These are phyloP conservation scores for Jackrogersella multiformis DNA, from an alignment of 495 filamentous ascomycete genomes.

Conservation along the genomic window DNA sequence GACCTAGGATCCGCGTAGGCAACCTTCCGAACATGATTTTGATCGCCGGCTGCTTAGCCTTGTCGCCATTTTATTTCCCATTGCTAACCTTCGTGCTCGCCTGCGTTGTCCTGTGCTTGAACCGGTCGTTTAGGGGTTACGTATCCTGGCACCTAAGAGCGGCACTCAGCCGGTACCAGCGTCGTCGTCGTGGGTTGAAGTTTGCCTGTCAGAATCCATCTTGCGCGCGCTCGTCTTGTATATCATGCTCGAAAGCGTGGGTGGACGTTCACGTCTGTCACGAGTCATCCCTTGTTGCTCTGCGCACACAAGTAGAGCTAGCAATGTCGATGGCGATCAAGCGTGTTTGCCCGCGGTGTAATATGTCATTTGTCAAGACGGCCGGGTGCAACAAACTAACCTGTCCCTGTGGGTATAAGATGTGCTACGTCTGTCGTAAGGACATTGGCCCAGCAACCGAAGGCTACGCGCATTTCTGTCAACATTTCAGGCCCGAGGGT, in stretches of 20 bases:
- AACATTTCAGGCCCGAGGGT: conserved; percentile 86
- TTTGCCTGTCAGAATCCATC: conserved; percentile 75
- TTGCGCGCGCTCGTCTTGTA: conserved; percentile 77
- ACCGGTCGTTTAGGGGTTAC: conserved; percentile 36
- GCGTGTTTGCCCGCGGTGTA: conserved; percentile 90
- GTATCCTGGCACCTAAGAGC: conserved; percentile 48
- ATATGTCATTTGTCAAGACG: conserved; percentile 88
- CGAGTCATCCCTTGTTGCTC: conserved; percentile 82
- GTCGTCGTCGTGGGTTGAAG: conserved; percentile 70
- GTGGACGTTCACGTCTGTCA: conserved; percentile 79
- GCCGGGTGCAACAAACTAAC: conserved; percentile 96
- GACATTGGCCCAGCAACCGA: conserved; percentile 62
- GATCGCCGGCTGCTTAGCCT: conserved; percentile 49
- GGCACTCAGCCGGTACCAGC: conserved; percentile 67
- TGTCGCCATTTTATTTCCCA: conserved; percentile 64
- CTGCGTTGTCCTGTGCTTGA: conserved; percentile 51
- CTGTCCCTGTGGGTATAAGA: conserved; percentile 96
- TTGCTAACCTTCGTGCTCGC: conserved; percentile 56
- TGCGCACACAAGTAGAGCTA: conserved; percentile 87
- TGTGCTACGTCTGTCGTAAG: conserved; percentile 91
- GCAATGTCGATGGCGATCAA: conserved; percentile 94
- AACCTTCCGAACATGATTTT: conserved; percentile 58
- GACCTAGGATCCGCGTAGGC: conserved; percentile 61
- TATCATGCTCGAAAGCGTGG: conserved; percentile 74
- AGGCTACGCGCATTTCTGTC: conserved; percentile 88